Percentiles rank a stretch among this genome's conserved stretches.
phyloP scores from a whole-genome alignment of 2,329 filamentous ascomycete species.

The Penicillium sp. region DNA sequence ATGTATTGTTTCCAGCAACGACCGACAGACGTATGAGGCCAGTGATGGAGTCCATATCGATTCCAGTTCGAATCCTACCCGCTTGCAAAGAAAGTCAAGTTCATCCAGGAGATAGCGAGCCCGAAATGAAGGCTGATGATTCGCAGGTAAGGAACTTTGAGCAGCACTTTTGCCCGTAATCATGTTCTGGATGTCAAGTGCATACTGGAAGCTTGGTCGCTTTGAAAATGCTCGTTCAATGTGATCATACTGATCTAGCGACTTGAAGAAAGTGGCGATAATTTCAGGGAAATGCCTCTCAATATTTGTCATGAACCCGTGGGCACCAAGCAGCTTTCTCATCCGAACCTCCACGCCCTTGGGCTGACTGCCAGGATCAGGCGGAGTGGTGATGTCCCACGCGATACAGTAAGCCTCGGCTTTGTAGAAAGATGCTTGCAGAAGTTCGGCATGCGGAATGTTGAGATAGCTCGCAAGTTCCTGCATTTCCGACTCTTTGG shows the following conservation, averaged over 20 bases:
- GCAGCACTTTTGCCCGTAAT: conserved; percentile 69
- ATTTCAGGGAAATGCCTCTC: conserved; percentile 70
- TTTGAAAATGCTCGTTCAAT: conserved; percentile 63
- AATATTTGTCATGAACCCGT: conserved; percentile 59
- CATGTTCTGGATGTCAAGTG: conserved; percentile 59
- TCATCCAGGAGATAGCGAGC: conserved; percentile 70
- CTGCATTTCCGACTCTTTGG: conserved; percentile 58
- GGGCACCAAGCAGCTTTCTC: conserved; percentile 63
- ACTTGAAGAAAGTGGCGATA: conserved; percentile 67
- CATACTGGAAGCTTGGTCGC: conserved; percentile 54
- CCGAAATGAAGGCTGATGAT: conserved; percentile 82
- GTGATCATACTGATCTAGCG: conserved; percentile 70
- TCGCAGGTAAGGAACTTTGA: conserved; percentile 60
- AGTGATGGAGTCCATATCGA: conserved; percentile 71
- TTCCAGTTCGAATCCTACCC: conserved; percentile 60
- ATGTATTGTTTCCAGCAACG: conserved; percentile 73
- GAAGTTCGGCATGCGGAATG: conserved; percentile 51
- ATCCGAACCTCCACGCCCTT: conserved; percentile 61
- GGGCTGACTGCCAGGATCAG: conserved; percentile 40
- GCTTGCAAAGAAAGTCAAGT: conserved; percentile 70
- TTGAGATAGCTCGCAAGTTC: conserved; percentile 57
- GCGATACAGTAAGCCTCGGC: conserved; percentile 78
- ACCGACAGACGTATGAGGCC: conserved; percentile 68
- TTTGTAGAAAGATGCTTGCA: conserved; percentile 68
- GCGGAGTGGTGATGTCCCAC: conserved; percentile 58